phyloP scores from a whole-genome alignment of 192 early-diverging fungal species.

The Geranomyces variabilis region DNA sequence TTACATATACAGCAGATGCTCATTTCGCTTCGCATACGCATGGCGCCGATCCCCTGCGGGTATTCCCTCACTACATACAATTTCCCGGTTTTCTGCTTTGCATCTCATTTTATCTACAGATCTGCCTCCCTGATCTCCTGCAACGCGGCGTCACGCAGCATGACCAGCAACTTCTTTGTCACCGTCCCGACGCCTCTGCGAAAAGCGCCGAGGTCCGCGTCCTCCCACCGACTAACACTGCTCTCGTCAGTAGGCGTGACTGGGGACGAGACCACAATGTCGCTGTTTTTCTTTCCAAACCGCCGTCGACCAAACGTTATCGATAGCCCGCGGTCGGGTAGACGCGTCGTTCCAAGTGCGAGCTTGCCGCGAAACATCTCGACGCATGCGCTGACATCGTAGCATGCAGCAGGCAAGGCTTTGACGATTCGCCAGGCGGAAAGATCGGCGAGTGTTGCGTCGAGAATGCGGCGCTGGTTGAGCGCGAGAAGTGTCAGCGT shows the following conservation, averaged over 20 bases:
- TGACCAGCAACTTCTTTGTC: neutral
- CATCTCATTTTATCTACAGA: neutral
- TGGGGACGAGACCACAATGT: neutral
- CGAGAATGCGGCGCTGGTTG: conserved; percentile 64
- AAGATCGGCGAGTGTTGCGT: conserved; percentile 34
- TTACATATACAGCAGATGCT: no score
- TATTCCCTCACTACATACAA: no score
- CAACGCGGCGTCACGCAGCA: neutral
- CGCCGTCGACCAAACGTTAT: neutral
- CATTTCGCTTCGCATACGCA: no score
- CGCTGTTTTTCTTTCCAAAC: neutral
- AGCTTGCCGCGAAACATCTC: conserved; percentile 9
- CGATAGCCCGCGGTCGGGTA: neutral
- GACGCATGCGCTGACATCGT: neutral
- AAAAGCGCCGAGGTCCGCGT: neutral
- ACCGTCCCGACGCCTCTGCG: conserved; percentile 3
- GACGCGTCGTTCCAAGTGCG: neutral
- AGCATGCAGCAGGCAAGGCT: neutral
- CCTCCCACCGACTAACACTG: neutral
- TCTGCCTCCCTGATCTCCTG: neutral
- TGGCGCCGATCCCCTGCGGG: no score
- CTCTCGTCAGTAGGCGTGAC: neutral
- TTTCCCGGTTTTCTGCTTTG: neutral
- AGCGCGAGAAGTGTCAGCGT: conserved; percentile 73
- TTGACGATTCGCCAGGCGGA: conserved; percentile 47